phyloP scores from a whole-genome alignment of 306 rosid genomes.

The Datisca glomerata region DNA sequence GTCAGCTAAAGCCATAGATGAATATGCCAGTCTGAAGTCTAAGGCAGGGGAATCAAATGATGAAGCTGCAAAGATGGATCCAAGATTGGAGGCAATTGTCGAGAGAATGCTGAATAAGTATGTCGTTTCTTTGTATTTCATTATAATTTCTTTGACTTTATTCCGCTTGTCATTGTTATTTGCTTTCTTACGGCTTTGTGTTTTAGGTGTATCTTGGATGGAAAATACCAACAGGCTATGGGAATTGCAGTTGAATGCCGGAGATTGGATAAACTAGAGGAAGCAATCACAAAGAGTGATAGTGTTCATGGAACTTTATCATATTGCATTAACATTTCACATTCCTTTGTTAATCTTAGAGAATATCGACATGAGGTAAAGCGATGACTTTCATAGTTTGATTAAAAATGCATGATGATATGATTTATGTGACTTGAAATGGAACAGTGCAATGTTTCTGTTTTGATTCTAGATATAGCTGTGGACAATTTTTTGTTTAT shows the following conservation, averaged over 20 bases:
- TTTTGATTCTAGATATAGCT: too few species aligned
- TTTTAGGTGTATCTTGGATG: slow-evolving; percentile 80
- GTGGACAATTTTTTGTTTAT: too few species aligned
- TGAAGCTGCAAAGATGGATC: slow-evolving; percentile 49
- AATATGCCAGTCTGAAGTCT: slow-evolving; percentile 73
- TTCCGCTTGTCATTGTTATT: slow-evolving; percentile 1
- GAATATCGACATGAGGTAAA: slow-evolving; percentile 92
- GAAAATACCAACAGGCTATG: slow-evolving; percentile 96
- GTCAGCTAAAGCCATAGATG: slow-evolving; percentile 95
- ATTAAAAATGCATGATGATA: too few species aligned
- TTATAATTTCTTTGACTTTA: neutral
- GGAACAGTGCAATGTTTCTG: too few species aligned
- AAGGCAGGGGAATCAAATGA: slow-evolving; percentile 71
- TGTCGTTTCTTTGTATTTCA: slow-evolving; percentile 12
- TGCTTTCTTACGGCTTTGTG: slow-evolving; percentile 8
- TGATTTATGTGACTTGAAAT: too few species aligned
- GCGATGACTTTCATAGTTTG: neutral
- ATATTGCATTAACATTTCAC: slow-evolving; percentile 82
- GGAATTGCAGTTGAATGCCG: slow-evolving; percentile 97
- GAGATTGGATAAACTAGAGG: slow-evolving; percentile 96
- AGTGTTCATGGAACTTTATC: slow-evolving; percentile 82
- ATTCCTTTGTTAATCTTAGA: slow-evolving; percentile 81
- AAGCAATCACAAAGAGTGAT: slow-evolving; percentile 93
- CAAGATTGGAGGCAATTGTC: slow-evolving; percentile 89
- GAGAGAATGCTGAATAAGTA: slow-evolving; percentile 98